Percentiles rank a stretch among this genome's conserved stretches.
Conservation (phyloP, 176 grass and related monocot species). For the Otatea glauca region DNA sequence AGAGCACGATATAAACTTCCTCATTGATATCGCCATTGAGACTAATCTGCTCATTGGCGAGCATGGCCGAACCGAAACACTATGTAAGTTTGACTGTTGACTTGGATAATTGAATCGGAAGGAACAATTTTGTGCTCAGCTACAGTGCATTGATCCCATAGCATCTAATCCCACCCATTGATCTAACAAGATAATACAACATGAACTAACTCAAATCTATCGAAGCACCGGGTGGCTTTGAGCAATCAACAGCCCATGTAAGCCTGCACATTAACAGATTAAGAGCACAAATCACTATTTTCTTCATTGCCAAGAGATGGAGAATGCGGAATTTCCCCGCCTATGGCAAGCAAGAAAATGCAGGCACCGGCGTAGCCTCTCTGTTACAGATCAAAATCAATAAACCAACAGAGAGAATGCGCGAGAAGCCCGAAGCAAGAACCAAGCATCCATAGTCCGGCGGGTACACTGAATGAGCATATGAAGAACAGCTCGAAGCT, state of each 20-base stretch:
- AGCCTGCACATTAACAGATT: slow-evolving; percentile 54
- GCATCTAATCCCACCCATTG: too few relatives aligned
- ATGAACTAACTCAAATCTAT: too few relatives aligned
- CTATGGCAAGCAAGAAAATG: background rate
- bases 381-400: slow-evolving; percentile 33
- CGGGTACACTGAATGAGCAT: background rate
- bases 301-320: background rate
- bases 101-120: background rate
- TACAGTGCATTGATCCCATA: too few relatives aligned
- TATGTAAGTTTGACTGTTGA: too few relatives aligned
- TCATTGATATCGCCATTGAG: background rate
- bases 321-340: background rate
- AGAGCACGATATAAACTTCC: background rate
- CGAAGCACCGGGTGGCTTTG: slow-evolving; percentile 30
- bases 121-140: background rate
- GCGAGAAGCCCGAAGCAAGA: background rate
- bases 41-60: background rate
- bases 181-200: too few relatives aligned
- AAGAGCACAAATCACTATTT: slow-evolving; percentile 28
- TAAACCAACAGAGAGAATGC: background rate
- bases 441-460: background rate
- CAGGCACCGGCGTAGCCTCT: background rate
- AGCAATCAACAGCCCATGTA: slow-evolving; percentile 51
- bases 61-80: background rate
- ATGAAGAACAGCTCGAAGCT: background rate